Percentiles rank a stretch among this genome's conserved stretches.
These are phyloP conservation scores for Lactarius tabidus DNA, from an alignment of 768 basidiomycete species.

Conservation along the genomic window DNA sequence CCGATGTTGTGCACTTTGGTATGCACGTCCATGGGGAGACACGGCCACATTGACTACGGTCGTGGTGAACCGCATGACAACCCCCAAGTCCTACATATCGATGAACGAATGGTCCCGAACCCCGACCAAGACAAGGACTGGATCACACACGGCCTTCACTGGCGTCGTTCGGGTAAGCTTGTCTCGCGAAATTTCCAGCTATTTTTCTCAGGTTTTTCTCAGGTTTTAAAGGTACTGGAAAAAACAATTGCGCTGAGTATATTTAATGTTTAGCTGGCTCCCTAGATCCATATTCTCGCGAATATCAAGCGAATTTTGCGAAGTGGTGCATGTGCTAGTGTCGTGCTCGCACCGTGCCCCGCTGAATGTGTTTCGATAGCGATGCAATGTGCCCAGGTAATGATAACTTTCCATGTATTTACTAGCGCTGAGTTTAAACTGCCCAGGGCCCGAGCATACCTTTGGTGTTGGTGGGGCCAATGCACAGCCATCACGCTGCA, in stretches of 20 bases:
- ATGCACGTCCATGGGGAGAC: slow-evolving; percentile 52
- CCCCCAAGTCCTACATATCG: slow-evolving; percentile 45
- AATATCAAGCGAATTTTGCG: slow-evolving; percentile 47
- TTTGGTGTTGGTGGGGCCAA: slow-evolving; percentile 33
- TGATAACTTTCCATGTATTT: neutral
- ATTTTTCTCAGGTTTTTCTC: neutral
- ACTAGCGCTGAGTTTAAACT: neutral
- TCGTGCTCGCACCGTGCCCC: slow-evolving; percentile 14
- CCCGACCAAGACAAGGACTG: slow-evolving; percentile 48
- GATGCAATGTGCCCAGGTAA: slow-evolving; percentile 50
- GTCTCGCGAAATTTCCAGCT: slow-evolving; percentile 18
- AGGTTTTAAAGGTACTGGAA: slow-evolving; percentile 52
- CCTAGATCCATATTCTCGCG: slow-evolving; percentile 53
- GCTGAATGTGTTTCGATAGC: slow-evolving; percentile 29
- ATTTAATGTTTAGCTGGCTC: neutral
- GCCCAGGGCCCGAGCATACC: slow-evolving; percentile 48
- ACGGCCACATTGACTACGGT: slow-evolving; percentile 54
- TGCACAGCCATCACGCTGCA: slow-evolving; percentile 50
- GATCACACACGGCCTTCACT: slow-evolving; percentile 50
- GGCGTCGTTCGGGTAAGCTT: slow-evolving; percentile 42
- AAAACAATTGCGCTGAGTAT: neutral
- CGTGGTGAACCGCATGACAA: slow-evolving; percentile 42
- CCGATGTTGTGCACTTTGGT: slow-evolving; percentile 59
- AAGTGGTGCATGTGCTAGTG: slow-evolving; percentile 40
- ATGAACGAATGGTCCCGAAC: slow-evolving; percentile 40